Evolutionary conservation across 768 basidiomycete species (phyloP).

Genomic region (Rhizopogon sp.): DNA sequence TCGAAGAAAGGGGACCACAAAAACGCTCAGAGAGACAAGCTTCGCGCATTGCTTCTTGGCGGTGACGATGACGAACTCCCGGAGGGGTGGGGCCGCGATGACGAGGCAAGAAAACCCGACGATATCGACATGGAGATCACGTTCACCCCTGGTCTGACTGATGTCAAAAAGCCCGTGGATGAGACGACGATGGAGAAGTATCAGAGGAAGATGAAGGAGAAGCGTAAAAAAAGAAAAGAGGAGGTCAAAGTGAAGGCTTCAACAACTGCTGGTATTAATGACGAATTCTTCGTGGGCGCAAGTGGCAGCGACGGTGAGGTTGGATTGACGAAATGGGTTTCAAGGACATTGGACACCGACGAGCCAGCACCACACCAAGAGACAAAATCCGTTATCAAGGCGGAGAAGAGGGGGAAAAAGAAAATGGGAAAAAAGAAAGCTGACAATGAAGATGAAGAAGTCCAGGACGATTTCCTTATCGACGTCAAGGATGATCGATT

Average conservation of each 20-base stretch:
- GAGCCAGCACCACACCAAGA: slow-evolving; percentile 37
- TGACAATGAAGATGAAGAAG: slow-evolving; percentile 52
- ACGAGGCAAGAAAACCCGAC: slow-evolving; percentile 21
- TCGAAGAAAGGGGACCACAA: slow-evolving; percentile 26
- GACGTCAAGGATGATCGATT: slow-evolving; percentile 88
- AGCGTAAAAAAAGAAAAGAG: slow-evolving; percentile 75
- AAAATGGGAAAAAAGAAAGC: slow-evolving; percentile 36
- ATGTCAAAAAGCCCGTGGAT: slow-evolving; percentile 46
- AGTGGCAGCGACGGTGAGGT: slow-evolving; percentile 33
- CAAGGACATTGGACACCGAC: slow-evolving; percentile 14
- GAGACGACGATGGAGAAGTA: slow-evolving; percentile 90
- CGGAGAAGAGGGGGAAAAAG: slow-evolving; percentile 61
- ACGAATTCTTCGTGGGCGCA: slow-evolving; percentile 69
- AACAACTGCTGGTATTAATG: slow-evolving; percentile 28
- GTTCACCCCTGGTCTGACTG: slow-evolving; percentile 80
- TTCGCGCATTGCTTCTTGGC: slow-evolving; percentile 73
- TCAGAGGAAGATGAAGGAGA: slow-evolving; percentile 86
- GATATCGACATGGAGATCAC: slow-evolving; percentile 93
- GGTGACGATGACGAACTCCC: slow-evolving; percentile 65
- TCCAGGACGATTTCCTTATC: slow-evolving; percentile 78
- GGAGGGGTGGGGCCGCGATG: slow-evolving; percentile 73
- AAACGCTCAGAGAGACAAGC: slow-evolving; percentile 54
- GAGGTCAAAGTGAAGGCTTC: slow-evolving; percentile 42
- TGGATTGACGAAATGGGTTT: slow-evolving; percentile 19
- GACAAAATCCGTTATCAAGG: slow-evolving; percentile 82